A percentile compares a stretch with the other conserved stretches of the same genome.
These are phyloP conservation scores for Podaxis mareebaensis DNA, from an alignment of 768 basidiomycete genomes.

Conservation along the genomic window DNA sequence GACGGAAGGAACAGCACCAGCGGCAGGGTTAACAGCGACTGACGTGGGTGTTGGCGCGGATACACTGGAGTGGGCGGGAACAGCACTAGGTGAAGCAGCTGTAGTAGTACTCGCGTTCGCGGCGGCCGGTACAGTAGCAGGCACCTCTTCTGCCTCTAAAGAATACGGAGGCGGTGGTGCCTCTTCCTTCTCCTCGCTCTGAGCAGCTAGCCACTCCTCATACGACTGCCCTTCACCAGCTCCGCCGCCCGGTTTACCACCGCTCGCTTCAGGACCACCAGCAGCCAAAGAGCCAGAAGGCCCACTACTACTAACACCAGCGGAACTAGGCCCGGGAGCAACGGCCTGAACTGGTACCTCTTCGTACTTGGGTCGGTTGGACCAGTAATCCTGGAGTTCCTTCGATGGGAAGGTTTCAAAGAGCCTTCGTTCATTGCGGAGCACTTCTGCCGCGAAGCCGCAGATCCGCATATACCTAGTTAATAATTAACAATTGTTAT, in stretches of 20 bases:
- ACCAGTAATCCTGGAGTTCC: slow-evolving; percentile 77
- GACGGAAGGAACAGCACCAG: background rate
- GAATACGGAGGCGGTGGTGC: slow-evolving; percentile 72
- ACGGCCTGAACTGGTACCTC: slow-evolving; percentile 31
- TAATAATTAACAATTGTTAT: background rate
- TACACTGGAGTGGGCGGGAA: background rate
- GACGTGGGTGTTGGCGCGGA: slow-evolving; percentile 1
- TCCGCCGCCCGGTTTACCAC: background rate
- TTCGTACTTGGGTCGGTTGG: slow-evolving; percentile 59
- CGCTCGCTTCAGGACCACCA: slow-evolving; percentile 19
- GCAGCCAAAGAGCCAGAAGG: slow-evolving; percentile 17
- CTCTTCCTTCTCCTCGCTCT: slow-evolving; percentile 49
- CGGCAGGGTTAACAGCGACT: background rate
- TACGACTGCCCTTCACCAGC: slow-evolving; percentile 34
- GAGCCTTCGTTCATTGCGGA: slow-evolving; percentile 64
- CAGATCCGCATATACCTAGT: slow-evolving; percentile 76
- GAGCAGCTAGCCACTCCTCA: slow-evolving; percentile 48
- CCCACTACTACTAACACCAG: slow-evolving; percentile 7
- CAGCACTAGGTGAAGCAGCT: slow-evolving; percentile 5
- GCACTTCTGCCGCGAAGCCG: slow-evolving; percentile 68
- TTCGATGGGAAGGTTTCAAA: slow-evolving; percentile 67
- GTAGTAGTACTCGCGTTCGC: slow-evolving; percentile 1
- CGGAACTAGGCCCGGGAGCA: slow-evolving; percentile 32
- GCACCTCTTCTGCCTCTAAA: slow-evolving; percentile 44
- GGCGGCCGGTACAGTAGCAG: slow-evolving; percentile 14